A percentile compares a stretch with the other conserved stretches of the same genome.
phyloP scores from a whole-genome alignment of 2,329 filamentous ascomycete species.

The Epichloe glyceriae region DNA sequence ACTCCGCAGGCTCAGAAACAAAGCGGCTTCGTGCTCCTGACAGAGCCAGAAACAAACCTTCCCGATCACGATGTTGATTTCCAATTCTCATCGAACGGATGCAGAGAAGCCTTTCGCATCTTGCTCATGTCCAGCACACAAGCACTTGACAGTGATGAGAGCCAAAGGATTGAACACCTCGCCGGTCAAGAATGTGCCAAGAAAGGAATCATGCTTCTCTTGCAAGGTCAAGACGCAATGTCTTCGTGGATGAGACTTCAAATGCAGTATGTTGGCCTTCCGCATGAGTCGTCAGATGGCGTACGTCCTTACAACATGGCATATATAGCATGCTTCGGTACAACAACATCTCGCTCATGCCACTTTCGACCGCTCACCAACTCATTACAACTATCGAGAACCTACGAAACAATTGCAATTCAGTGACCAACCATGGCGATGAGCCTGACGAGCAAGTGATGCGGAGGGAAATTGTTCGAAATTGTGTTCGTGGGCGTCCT shows the following conservation, averaged over 20 bases:
- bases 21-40: not conserved
- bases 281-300: not conserved
- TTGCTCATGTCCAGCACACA: slow-evolving; percentile 29
- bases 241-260: slow-evolving; percentile 29
- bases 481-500: slow-evolving; percentile 16
- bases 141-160: slow-evolving; percentile 15
- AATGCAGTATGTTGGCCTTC: slow-evolving; percentile 22
- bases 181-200: slow-evolving; percentile 24
- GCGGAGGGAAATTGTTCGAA: slow-evolving; percentile 1
- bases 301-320: not conserved
- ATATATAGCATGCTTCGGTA: slow-evolving; percentile 20
- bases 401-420: slow-evolving; percentile 19
- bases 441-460: not conserved
- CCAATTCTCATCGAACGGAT: slow-evolving; percentile 12
- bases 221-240: slow-evolving; percentile 21
- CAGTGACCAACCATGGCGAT: not conserved
- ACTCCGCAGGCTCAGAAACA: not conserved
- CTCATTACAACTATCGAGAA: slow-evolving; percentile 25
- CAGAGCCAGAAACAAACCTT: slow-evolving; percentile 25
- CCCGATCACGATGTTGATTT: slow-evolving; percentile 34
- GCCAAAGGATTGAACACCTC: slow-evolving; percentile 27
- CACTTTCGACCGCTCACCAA: slow-evolving; percentile 22
- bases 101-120: slow-evolving; percentile 18
- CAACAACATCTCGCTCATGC: slow-evolving; percentile 27
- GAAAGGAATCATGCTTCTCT: slow-evolving; percentile 31